Base-by-base conservation (phyloP, 139 green algal genomes). In the Chlamydomonas sp. region DNA sequence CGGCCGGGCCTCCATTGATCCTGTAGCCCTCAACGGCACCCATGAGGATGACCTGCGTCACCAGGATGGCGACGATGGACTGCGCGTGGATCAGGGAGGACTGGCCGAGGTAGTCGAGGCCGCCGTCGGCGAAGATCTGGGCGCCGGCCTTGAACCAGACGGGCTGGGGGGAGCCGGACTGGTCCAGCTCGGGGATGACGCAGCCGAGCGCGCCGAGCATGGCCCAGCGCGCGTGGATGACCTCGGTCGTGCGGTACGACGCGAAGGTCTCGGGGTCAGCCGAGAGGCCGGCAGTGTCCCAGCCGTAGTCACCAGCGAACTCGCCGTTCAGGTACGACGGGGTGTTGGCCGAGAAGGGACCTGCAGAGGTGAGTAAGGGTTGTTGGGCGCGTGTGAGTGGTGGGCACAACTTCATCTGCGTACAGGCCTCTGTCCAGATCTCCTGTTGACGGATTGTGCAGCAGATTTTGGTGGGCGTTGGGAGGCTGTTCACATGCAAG, bases 141-240 rank as follows among this genome's bases (percentile, higher is more conserved):
- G 90, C 83, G 48, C 93, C 93, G 73, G 90, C 91, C 90, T 98
- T 97, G 86, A 94, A 98, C 93, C 93, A 98, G 43, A 94, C 83
- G 57, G 89, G 78, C 82, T 96, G 89, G 48, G 77, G 81, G 62
- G 94, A 92, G 26, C 73, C 35, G 35, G 83, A 76, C 67, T 75
- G 29, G 69, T 77, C 71, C 65, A 87, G 72, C 77, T 83, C 77
- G 31, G 77, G 77, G 64, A 57, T 74, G 3, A 83, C 24, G 35
- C 71, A 75, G 69, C 92, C 92, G 59, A 97, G 84, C 20, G 92
- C 85, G 48, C 92, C 92, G n/a, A 97, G 86, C 90, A 97, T 96
- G 57, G 88, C 90, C 91, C 91, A 97, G 79, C 91, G 88, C 34
- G 81, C 83, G 75, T 95, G 89, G 76, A 92, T 89, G 38, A 93